Percentiles rank a stretch among this genome's conserved stretches.
Evolutionary conservation across 768 basidiomycete species (phyloP).

Genomic region (Amanita thiersii): DNA sequence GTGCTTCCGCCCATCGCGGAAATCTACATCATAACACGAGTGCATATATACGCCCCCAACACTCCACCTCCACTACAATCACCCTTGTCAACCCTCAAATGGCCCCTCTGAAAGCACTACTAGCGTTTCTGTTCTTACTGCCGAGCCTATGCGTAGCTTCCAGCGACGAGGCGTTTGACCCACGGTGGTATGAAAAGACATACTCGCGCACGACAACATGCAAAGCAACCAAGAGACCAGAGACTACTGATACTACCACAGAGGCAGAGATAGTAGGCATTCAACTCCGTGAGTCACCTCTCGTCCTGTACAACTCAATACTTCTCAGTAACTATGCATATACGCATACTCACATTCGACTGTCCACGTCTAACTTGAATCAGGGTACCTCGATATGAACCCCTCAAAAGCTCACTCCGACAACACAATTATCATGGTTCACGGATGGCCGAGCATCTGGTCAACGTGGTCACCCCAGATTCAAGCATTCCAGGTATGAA

Average conservation of each 20-base stretch:
- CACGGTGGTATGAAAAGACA: not conserved
- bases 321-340: not conserved
- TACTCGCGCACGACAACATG: not conserved
- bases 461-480: slow-evolving; percentile 70
- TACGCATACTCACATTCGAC: too few relatives aligned
- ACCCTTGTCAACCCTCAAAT: slow-evolving; percentile 7
- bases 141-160: too few relatives aligned
- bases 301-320: not conserved
- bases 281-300: not conserved
- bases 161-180: slow-evolving; percentile 1
- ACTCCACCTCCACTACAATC: too few relatives aligned
- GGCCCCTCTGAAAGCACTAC: not conserved
- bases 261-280: not conserved
- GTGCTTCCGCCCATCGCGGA: too few relatives aligned
- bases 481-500: slow-evolving; percentile 46
- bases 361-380: too few relatives aligned
- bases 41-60: too few relatives aligned
- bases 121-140: too few relatives aligned
- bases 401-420: slow-evolving; percentile 37
- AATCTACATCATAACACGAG: too few relatives aligned
- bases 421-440: slow-evolving; percentile 56
- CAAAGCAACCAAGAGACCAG: not conserved
- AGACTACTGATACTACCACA: not conserved
- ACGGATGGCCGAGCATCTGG: slow-evolving; percentile 79
- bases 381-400: slow-evolving; percentile 63